Base-by-base conservation (phyloP, 352 stramenopile genomes). In the Phytophthora melonis region DNA sequence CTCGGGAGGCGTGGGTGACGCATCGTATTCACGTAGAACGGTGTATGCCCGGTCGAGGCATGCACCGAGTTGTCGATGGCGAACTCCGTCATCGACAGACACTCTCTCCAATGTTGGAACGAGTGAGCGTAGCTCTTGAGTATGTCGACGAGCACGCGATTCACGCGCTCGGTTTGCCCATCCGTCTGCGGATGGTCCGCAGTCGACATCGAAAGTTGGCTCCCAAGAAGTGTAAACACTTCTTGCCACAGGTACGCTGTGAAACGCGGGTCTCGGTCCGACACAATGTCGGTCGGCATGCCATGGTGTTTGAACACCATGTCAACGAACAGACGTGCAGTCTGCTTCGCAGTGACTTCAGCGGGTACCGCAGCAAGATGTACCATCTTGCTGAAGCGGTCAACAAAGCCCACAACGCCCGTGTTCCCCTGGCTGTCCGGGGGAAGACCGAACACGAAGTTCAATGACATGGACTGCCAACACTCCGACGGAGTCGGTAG, bases 161-260 rank as follows among this genome's bases (percentile, higher is more conserved):
- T 80, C 21, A 75, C 49, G 23, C 56, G 68, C 41, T 80, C 69
- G 39, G 68, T 74, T 30, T 77, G 63, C 32, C 62, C 68, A 57
- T 79, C 67, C 11, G 73, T 77, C 30, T 66, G 41, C 16, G 62
- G 73, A 36, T 77, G 68, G 23, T 72, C 68, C 11, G 45, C 45
- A 25, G 55, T 77, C 43, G 55, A 79, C 61, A 74, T 79, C 9
- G 32, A 58, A 18, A 74, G 21, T 10, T 39, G 47, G 1, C 54
- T 69, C 3, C 68, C 64, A 53, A 77, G 52, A 54, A 68, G 70
- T 53, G 45, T 27, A 7, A 53, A 23, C 45, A 53, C 45, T 19
- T 53, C 45, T 53, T 53, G 18, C 45, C 23, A 27, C 23, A 27
- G 23, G 23, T 27, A 3, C 3, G 23, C 23, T 27, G 23, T 27